Evolutionary conservation across 2,329 filamentous ascomycete genomes (phyloP).

Genomic region (Epichloe brachyelytri): DNA sequence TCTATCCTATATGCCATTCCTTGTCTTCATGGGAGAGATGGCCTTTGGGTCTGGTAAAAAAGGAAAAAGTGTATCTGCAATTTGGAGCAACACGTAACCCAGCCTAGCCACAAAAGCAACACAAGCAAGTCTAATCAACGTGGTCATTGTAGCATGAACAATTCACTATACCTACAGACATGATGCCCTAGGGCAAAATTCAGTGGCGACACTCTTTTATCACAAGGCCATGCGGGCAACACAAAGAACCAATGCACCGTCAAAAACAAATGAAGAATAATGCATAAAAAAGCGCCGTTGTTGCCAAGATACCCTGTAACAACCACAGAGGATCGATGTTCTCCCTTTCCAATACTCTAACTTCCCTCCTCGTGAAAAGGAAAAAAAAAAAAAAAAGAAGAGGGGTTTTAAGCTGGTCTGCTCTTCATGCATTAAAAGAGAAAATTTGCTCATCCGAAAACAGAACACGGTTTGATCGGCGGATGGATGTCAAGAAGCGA

Average conservation of each 20-base stretch:
- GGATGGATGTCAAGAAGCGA: background rate
- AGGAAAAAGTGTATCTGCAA: too few species aligned
- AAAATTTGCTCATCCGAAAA: background rate
- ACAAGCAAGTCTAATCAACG: background rate
- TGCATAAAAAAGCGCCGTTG: slow-evolving; percentile 1
- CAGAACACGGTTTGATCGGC: too few species aligned
- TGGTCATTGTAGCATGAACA: background rate
- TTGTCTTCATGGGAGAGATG: too few species aligned
- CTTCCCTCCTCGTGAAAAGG: background rate
- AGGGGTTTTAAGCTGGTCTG: background rate
- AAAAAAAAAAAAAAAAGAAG: background rate
- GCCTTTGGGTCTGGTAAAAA: too few species aligned
- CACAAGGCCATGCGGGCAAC: background rate
- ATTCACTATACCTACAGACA: background rate
- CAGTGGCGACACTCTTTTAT: background rate
- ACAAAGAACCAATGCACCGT: background rate
- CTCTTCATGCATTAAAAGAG: background rate
- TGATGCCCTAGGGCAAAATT: too few species aligned
- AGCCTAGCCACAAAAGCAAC: background rate
- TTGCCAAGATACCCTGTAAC: slow-evolving; percentile 1
- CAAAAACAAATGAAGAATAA: background rate
- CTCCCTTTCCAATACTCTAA: background rate
- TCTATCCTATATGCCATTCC: too few species aligned
- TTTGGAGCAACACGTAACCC: background rate
- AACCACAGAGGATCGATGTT: background rate